A percentile compares a stretch with the other conserved stretches of the same genome.
Conservation (phyloP, 208 protist genomes). For the Tritrichomonas musculus region DNA sequence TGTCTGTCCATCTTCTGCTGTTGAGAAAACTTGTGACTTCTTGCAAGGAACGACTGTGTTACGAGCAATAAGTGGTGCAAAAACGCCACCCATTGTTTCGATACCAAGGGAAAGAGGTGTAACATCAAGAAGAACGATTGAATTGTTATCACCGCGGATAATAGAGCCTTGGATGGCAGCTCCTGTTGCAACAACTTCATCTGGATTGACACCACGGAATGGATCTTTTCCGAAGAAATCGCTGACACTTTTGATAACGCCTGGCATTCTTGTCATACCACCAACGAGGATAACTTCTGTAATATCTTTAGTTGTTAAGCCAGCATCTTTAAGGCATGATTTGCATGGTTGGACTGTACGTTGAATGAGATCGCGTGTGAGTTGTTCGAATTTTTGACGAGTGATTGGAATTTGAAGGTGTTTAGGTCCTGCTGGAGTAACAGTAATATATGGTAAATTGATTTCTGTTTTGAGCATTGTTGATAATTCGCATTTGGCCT, state of each 20-base stretch:
- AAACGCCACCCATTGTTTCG: slow-evolving; percentile 89
- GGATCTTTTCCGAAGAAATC: slow-evolving; percentile 70
- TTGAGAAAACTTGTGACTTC: slow-evolving; percentile 82
- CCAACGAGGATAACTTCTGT: slow-evolving; percentile 86
- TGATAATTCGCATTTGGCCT: slow-evolving; percentile 88
- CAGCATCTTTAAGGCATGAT: slow-evolving; percentile 61
- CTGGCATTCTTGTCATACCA: slow-evolving; percentile 91
- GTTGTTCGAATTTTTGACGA: slow-evolving; percentile 73
- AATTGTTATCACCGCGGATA: slow-evolving; percentile 66
- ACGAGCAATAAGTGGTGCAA: slow-evolving; percentile 87
- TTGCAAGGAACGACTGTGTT: slow-evolving; percentile 97
- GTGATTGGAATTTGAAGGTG: slow-evolving; percentile 69
- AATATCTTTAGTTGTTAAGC: slow-evolving; percentile 70
- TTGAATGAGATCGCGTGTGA: slow-evolving; percentile 68
- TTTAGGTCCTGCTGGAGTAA: slow-evolving; percentile 46
- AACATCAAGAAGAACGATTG: slow-evolving; percentile 89
- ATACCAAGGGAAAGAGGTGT: slow-evolving; percentile 95
- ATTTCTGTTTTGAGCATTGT: slow-evolving; percentile 57
- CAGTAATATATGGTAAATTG: slow-evolving; percentile 54
- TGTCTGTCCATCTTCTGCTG: slow-evolving; percentile 72
- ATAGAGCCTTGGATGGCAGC: slow-evolving; percentile 86
- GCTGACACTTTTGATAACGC: slow-evolving; percentile 58
- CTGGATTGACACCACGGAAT: slow-evolving; percentile 94
- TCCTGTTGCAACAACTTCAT: slow-evolving; percentile 98
- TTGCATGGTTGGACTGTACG: slow-evolving; percentile 70